Percentiles rank a stretch among this genome's conserved stretches.
Conservation (phyloP, 2,329 filamentous ascomycete genomes). For the Furcasterigmium sp. region DNA sequence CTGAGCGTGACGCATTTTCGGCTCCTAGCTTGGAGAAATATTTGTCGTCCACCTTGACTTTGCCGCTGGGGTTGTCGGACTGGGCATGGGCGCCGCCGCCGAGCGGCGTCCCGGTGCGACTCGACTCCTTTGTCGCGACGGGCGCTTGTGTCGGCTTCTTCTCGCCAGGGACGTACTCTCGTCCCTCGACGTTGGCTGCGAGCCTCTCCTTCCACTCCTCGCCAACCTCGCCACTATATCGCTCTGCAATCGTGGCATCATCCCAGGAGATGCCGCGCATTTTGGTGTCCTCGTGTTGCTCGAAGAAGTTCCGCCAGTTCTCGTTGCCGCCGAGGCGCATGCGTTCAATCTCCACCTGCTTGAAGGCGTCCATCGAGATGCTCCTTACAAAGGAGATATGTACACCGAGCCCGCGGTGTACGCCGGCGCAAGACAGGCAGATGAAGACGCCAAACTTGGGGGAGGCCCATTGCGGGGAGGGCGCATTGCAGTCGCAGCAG, state of each 20-base stretch:
- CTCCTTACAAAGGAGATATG: conserved; percentile 98
- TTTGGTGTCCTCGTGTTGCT: conserved; percentile 61
- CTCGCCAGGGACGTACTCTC: conserved; percentile 74
- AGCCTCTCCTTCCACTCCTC: conserved; percentile 95
- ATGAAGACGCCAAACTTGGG: conserved; percentile 99
- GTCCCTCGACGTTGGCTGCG: conserved; percentile 80
- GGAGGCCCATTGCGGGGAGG: conserved; percentile 95
- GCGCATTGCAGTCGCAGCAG: conserved; percentile 93
- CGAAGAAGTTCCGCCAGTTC: conserved; percentile 82
- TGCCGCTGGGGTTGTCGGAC: conserved; percentile 36
- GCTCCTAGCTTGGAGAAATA: conserved; percentile 85
- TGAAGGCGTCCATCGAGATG: conserved; percentile 99
- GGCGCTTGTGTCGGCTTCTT: conserved; percentile 40
- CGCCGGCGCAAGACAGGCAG: conserved; percentile 91
- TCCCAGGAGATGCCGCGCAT: conserved; percentile 71
- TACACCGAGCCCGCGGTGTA: conserved; percentile 89
- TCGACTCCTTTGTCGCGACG: conserved; percentile 27
- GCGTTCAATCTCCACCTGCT: conserved; percentile 82
- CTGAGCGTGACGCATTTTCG: conserved; percentile 73
- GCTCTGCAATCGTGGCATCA: conserved; percentile 81
- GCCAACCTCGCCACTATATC: conserved; percentile 83
- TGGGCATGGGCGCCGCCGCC: conserved; percentile 30
- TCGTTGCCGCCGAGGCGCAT: conserved; percentile 93
- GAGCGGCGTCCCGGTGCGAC: conserved; percentile 35
- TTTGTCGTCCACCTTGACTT: conserved; percentile 69